Evolutionary conservation across 768 basidiomycete genomes (phyloP).

Genomic region (Russula earlei): DNA sequence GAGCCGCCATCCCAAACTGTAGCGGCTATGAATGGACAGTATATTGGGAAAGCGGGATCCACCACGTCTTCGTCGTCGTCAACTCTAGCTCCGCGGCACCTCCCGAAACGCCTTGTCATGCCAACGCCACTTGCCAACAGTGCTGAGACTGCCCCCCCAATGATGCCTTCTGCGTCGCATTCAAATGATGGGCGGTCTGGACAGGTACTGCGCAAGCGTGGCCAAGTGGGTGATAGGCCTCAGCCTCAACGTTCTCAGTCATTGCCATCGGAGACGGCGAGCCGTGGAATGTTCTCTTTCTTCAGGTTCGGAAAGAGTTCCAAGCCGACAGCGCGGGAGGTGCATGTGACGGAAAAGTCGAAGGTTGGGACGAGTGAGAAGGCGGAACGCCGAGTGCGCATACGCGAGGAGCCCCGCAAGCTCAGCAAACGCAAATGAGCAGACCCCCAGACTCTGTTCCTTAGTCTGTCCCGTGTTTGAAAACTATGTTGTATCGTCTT

Average conservation of each 20-base stretch:
- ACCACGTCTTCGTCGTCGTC: constrained; percentile 10
- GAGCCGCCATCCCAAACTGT: constrained; percentile 14
- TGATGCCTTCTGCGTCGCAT: background rate
- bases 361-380: background rate
- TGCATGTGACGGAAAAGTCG: constrained; percentile 5
- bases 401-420: constrained; percentile 1
- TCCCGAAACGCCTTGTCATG: constrained; percentile 67
- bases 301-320: constrained; percentile 18
- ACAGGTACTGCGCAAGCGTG: constrained; percentile 25
- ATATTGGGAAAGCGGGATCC: background rate
- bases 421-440: constrained; percentile 13
- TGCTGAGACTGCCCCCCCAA: constrained; percentile 1
- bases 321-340: constrained; percentile 12
- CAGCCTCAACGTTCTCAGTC: constrained; percentile 1
- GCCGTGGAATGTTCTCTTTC: constrained; percentile 12
- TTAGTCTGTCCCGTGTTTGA: background rate
- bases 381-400: background rate
- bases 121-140: constrained; percentile 43
- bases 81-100: constrained; percentile 26
- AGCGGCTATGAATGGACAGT: constrained; percentile 4
- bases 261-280: constrained; percentile 8
- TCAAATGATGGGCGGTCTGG: constrained; percentile 7
- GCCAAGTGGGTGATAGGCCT: background rate
- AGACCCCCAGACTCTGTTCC: too few species aligned
- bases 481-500: background rate